Evolutionary conservation across 176 grass and related monocot genomes (phyloP).

Genomic region (Phyllostachys edulis): DNA sequence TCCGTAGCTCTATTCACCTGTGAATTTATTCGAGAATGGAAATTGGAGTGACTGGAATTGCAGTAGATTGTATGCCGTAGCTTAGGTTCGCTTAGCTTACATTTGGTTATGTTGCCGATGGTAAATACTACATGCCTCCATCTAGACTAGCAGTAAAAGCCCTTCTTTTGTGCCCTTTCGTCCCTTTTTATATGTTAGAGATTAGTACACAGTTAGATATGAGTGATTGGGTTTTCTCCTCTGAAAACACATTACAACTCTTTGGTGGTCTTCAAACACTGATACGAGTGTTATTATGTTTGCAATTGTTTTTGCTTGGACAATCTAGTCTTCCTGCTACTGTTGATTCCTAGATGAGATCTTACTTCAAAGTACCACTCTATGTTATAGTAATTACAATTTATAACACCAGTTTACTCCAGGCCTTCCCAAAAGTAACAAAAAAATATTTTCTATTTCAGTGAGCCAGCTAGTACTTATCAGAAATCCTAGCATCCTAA

Average conservation of each 20-base stretch:
- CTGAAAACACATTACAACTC: background rate
- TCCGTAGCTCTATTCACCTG: background rate
- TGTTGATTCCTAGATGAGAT: background rate
- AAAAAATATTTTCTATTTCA: background rate
- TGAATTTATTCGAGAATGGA: background rate
- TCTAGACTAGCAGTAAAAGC: background rate
- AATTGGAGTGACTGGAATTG: background rate
- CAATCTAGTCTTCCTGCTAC: background rate
- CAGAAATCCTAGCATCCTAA: background rate
- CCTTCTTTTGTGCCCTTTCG: background rate
- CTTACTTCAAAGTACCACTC: background rate
- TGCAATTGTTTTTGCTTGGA: background rate
- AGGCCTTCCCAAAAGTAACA: background rate
- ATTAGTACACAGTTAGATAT: background rate
- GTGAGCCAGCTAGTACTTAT: background rate
- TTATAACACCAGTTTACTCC: background rate
- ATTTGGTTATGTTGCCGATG: background rate
- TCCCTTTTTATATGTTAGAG: background rate
- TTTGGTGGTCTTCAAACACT: background rate
- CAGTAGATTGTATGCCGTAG: background rate
- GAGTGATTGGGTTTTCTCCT: background rate
- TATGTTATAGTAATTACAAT: background rate
- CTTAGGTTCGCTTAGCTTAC: conserved; percentile 10
- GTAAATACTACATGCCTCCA: background rate
- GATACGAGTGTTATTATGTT: background rate